Conservation (phyloP, 176 grass and related monocot species). For the Eleusine indica region DNA sequence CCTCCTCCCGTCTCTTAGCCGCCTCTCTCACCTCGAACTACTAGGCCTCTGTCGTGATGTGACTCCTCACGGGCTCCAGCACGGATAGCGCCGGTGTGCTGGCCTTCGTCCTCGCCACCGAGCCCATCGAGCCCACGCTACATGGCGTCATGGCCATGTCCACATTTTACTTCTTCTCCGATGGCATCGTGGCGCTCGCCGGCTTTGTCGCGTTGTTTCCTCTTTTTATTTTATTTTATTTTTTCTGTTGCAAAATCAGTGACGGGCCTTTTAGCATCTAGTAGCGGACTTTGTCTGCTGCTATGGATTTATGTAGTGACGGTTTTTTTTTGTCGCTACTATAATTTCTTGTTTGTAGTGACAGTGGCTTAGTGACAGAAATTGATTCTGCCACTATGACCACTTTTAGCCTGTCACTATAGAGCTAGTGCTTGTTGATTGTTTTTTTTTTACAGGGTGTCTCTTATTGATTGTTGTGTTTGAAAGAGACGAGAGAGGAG, state of each 20-base stretch:
- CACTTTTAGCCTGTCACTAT: too few species aligned
- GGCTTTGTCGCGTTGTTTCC: slow-evolving; percentile 61
- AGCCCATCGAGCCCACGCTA: slow-evolving; percentile 63
- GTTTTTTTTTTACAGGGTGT: too few species aligned
- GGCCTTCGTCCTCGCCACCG: slow-evolving; percentile 88
- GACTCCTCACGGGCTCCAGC: slow-evolving; percentile 64
- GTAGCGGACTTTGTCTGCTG: too few species aligned
- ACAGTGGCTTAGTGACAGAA: slow-evolving; percentile 33
- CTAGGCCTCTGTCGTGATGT: slow-evolving; percentile 58
- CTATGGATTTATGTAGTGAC: too few species aligned
- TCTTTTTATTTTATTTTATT: not conserved
- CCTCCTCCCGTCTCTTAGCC: too few species aligned
- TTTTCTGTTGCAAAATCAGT: too few species aligned
- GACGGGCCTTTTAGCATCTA: too few species aligned
- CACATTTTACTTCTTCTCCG: slow-evolving; percentile 89
- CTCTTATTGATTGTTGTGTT: too few species aligned
- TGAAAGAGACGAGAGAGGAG: too few species aligned
- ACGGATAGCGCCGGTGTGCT: slow-evolving; percentile 67
- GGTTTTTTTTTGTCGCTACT: not conserved
- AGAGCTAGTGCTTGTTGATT: too few species aligned
- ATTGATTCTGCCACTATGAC: too few species aligned
- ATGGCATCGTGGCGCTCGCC: slow-evolving; percentile 65
- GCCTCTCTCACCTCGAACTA: slow-evolving; percentile 41
- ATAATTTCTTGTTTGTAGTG: too few species aligned
- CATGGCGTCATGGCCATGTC: slow-evolving; percentile 70